Conservation (phyloP, 2,329 filamentous ascomycete genomes). For the Pseudofabraea citricarpa region DNA sequence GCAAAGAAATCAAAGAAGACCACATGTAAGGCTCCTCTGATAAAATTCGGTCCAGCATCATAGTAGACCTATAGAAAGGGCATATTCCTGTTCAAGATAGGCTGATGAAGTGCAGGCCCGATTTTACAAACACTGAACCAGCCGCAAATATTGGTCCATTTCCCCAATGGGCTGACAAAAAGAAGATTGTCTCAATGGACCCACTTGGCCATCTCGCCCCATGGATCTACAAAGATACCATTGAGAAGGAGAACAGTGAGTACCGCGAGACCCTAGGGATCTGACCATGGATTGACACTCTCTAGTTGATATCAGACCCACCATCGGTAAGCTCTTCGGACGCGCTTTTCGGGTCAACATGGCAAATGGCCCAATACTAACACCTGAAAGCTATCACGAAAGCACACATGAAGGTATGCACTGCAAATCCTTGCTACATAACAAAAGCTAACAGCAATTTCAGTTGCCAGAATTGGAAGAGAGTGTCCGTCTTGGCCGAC, state of each 20-base stretch:
- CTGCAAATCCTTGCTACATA: neutral
- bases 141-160: conserved; percentile 87
- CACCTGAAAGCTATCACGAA: conserved; percentile 25
- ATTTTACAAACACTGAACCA: conserved; percentile 83
- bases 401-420: conserved; percentile 29
- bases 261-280: conserved; percentile 5
- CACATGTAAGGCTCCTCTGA: conserved; percentile 65
- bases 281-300: conserved; percentile 17
- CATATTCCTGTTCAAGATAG: too few species aligned
- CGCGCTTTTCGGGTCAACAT: too few species aligned
- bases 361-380: conserved; percentile 9
- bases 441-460: conserved; percentile 9
- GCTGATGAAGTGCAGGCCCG: conserved; percentile 39
- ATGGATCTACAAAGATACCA: conserved; percentile 76
- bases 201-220: conserved; percentile 84
- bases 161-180: conserved; percentile 80
- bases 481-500: conserved; percentile 72
- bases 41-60: too few species aligned
- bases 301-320: conserved; percentile 30
- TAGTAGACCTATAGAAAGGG: too few species aligned
- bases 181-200: conserved; percentile 98
- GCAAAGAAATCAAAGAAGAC: conserved; percentile 78
- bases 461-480: conserved; percentile 87
- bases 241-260: conserved; percentile 66
- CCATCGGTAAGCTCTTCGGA: conserved; percentile 23